phyloP scores from a whole-genome alignment of 177 flowering plant genomes.

The Vitis hybrid region DNA sequence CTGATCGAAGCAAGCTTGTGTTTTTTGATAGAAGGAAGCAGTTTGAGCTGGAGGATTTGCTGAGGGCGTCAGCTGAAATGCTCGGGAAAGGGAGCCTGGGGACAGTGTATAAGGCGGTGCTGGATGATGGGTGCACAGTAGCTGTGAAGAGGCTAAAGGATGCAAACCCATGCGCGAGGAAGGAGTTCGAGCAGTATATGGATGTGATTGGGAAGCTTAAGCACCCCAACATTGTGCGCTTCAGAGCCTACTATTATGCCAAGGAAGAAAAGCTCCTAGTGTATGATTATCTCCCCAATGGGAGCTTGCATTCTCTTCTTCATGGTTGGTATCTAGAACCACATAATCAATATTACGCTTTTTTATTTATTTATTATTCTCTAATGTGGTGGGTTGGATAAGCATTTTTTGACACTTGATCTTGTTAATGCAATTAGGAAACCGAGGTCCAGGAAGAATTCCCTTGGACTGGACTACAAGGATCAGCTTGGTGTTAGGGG shows the following conservation, averaged over 20 bases:
- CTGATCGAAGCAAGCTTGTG: conserved; percentile 81
- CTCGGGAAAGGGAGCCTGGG: conserved; percentile 97
- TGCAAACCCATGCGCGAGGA: conserved; percentile 78
- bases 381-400: no score
- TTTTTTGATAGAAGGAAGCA: conserved; percentile 71
- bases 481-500: conserved; percentile 81
- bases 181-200: conserved; percentile 95
- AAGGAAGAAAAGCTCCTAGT: conserved; percentile 97
- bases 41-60: conserved; percentile 91
- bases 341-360: neutral
- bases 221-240: conserved; percentile 71
- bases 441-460: conserved; percentile 87
- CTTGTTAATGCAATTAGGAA: conserved; percentile 39
- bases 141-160: conserved; percentile 98
- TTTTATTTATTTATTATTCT: neutral
- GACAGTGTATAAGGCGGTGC: conserved; percentile 89
- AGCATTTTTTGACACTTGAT: neutral
- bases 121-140: conserved; percentile 78
- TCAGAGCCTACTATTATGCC: conserved; percentile 90
- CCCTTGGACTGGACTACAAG: conserved; percentile 98
- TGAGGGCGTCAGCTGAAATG: conserved; percentile 96
- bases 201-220: conserved; percentile 83
- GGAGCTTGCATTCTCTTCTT: conserved; percentile 81
- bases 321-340: conserved; percentile 52
- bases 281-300: conserved; percentile 90